Conservation (phyloP, 2,329 filamentous ascomycete species). For the Arthrocladium fulminans region DNA sequence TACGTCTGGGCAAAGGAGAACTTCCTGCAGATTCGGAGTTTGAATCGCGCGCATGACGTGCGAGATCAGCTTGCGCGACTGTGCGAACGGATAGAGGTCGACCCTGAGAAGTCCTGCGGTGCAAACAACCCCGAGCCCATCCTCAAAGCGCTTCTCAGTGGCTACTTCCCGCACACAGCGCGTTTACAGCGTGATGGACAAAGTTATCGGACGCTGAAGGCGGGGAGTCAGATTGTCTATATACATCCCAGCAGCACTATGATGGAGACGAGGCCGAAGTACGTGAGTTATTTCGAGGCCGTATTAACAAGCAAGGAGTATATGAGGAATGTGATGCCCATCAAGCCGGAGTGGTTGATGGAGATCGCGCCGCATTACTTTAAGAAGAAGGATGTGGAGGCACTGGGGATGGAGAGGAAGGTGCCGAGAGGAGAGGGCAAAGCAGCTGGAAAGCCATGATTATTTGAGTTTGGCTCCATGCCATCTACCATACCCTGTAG, state of each 20-base stretch:
- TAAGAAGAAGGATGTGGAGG: constrained; percentile 82
- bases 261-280: constrained; percentile 71
- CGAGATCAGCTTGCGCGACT: constrained; percentile 85
- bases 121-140: constrained; percentile 58
- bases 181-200: constrained; percentile 74
- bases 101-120: constrained; percentile 57
- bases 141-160: constrained; percentile 77
- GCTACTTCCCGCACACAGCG: constrained; percentile 91
- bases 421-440: constrained; percentile 52
- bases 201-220: constrained; percentile 80
- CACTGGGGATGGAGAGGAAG: constrained; percentile 66
- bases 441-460: constrained; percentile 12
- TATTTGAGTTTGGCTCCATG: no score
- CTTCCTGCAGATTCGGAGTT: constrained; percentile 82
- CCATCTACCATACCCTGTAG: no score
- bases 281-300: constrained; percentile 77
- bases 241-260: constrained; percentile 83
- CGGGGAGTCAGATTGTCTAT: constrained; percentile 65
- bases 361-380: constrained; percentile 93
- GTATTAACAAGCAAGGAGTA: constrained; percentile 93
- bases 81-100: constrained; percentile 86
- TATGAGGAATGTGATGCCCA: constrained; percentile 77
- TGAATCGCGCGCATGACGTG: constrained; percentile 82
- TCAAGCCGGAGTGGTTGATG: constrained; percentile 74
- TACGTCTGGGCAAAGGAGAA: constrained; percentile 86